Evolutionary conservation across 2,329 filamentous ascomycete species (phyloP).

Genomic region (Sporothrix dimorphospora): DNA sequence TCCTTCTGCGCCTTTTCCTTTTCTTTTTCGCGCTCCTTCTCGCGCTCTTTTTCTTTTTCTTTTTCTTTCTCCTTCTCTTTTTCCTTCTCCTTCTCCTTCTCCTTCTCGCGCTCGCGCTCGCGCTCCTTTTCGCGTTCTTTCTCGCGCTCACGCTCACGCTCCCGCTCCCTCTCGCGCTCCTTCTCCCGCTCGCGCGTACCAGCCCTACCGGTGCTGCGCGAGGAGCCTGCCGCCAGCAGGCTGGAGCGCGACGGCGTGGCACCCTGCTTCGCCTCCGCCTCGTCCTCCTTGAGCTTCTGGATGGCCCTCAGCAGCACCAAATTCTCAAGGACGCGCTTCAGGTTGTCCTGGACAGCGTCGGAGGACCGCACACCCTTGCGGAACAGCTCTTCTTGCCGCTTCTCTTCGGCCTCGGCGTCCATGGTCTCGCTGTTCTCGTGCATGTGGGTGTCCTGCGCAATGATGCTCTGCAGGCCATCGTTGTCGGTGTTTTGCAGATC

Average conservation of each 20-base stretch:
- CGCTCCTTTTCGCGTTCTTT: conserved; percentile 26
- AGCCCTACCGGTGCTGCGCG: conserved; percentile 34
- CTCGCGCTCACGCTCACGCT: conserved; percentile 18
- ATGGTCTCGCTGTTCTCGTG: conserved; percentile 43
- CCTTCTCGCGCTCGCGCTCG: conserved; percentile 32
- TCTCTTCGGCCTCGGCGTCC: conserved; percentile 39
- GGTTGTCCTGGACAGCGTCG: conserved; percentile 42
- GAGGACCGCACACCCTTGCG: conserved; percentile 39
- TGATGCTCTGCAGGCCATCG: conserved; percentile 44
- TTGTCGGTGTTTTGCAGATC: conserved; percentile 48
- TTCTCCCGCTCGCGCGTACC: conserved; percentile 35
- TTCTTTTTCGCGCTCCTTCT: conserved; percentile 37
- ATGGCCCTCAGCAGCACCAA: conserved; percentile 47
- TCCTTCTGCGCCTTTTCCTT: conserved; percentile 28
- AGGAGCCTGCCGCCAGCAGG: conserved; percentile 33
- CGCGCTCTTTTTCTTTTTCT: conserved; percentile 35
- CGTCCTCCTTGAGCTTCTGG: conserved; percentile 47
- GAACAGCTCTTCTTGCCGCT: conserved; percentile 38
- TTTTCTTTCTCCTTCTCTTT: conserved; percentile 27
- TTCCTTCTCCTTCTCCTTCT: conserved; percentile 33
- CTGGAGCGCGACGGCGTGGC: conserved; percentile 35
- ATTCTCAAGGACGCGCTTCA: conserved; percentile 44
- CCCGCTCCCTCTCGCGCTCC: conserved; percentile 15
- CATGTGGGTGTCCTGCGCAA: conserved; percentile 46
- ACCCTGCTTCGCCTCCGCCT: conserved; percentile 39